A percentile compares a stretch with the other conserved stretches of the same genome.
These are phyloP conservation scores for Dendrocalamus latiflorus DNA, from an alignment of 202 grass and related monocot genomes.

Conservation along the genomic window DNA sequence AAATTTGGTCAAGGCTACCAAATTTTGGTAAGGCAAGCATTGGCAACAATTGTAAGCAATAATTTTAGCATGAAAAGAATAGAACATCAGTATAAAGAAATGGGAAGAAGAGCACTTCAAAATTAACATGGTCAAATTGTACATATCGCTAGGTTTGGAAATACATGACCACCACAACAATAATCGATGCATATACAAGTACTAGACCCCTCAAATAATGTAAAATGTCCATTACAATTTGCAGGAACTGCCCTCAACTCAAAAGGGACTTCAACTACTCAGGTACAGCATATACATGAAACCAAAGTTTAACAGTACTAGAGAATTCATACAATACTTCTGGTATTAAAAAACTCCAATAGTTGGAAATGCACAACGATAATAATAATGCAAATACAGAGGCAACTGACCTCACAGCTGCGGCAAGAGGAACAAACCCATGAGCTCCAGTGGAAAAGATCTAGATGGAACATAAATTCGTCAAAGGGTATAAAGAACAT, in stretches of 20 bases:
- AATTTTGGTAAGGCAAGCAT: too few relatives aligned
- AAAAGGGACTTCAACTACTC: not conserved
- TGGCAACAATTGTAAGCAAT: too few relatives aligned
- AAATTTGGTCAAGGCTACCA: too few relatives aligned
- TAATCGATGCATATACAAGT: not conserved
- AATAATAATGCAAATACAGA: not conserved
- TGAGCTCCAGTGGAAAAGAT: constrained; percentile 86
- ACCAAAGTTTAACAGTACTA: not conserved
- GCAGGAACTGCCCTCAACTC: not conserved
- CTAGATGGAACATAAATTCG: constrained; percentile 44
- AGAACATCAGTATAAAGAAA: not conserved
- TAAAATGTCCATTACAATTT: not conserved
- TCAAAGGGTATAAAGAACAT: constrained; percentile 18
- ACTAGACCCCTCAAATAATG: not conserved
- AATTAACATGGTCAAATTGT: not conserved
- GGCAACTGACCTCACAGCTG: constrained; percentile 71
- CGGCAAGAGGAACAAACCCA: constrained; percentile 85
- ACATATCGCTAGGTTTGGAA: not conserved
- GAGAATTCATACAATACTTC: not conserved
- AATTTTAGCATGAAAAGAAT: not conserved
- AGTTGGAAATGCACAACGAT: not conserved
- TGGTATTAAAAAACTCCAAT: constrained; percentile 1
- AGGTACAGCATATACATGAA: not conserved
- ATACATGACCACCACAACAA: not conserved
- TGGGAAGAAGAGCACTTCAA: not conserved